phyloP scores from a whole-genome alignment of 176 grass and related monocot genomes.

The Eleusine coracana region DNA sequence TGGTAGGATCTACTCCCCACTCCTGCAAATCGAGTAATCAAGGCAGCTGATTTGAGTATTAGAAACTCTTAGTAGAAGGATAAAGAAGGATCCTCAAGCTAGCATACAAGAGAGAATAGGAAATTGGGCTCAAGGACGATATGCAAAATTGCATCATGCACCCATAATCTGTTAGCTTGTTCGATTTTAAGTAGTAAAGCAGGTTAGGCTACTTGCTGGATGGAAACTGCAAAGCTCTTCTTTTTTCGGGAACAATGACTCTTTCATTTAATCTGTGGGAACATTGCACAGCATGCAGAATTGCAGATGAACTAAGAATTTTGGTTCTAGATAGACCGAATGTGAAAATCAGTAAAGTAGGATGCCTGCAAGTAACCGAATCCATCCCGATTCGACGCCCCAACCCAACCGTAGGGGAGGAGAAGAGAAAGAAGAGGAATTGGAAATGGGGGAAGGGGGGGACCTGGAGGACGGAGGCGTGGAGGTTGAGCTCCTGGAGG shows the following conservation, averaged over 20 bases:
- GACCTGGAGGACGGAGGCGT: conserved; percentile 67
- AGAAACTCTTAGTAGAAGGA: background rate
- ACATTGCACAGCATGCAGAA: background rate
- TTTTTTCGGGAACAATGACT: background rate
- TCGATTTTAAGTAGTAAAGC: background rate
- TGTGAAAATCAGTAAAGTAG: background rate
- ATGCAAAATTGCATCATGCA: conserved; percentile 3
- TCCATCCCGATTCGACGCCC: background rate
- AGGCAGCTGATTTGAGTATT: conserved; percentile 18
- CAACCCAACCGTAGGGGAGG: background rate
- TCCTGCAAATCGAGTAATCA: conserved; percentile 59
- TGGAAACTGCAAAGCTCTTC: background rate
- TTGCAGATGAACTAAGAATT: background rate
- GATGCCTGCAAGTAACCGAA: background rate
- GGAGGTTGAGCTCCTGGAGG: conserved; percentile 68
- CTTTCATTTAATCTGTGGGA: background rate
- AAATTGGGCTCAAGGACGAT: conserved; percentile 7
- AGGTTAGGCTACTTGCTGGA: background rate
- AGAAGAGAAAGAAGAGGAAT: background rate
- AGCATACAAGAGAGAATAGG: background rate
- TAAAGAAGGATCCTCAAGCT: conserved; percentile 16
- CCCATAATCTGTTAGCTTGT: background rate
- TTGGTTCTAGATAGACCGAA: conserved; percentile 9
- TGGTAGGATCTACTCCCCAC: conserved; percentile 83
- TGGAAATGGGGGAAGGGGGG: background rate